Conservation (phyloP, 441 rosid species). For the Adansonia rubrostipa region DNA sequence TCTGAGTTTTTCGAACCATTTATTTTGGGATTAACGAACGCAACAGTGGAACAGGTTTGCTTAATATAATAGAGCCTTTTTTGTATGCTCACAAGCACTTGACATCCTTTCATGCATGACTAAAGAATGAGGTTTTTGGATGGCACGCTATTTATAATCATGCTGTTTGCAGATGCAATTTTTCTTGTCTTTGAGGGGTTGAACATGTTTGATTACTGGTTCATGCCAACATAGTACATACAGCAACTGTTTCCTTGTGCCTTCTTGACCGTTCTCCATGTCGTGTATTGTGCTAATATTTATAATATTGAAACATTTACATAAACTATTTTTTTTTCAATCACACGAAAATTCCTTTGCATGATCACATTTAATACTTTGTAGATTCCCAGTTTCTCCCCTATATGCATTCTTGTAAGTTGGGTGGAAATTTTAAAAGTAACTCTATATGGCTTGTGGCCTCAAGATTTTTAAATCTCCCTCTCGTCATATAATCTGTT, state of each 20-base stretch:
- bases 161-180: slow-evolving; percentile 1
- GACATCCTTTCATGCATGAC: not conserved
- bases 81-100: slow-evolving; percentile 10
- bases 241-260: not conserved
- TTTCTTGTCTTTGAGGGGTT: not conserved
- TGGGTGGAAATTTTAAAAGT: not conserved
- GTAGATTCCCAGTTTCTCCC: not conserved
- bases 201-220: not conserved
- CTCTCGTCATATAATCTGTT: slow-evolving; percentile 27
- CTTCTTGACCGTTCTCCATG: not conserved
- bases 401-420: not conserved
- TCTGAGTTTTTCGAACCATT: slow-evolving; percentile 91
- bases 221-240: not conserved
- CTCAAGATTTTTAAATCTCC: not conserved
- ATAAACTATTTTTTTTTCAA: slow-evolving; percentile 2
- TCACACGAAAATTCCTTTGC: not conserved
- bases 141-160: not conserved
- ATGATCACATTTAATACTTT: slow-evolving; percentile 1
- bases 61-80: slow-evolving; percentile 6
- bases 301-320: not conserved
- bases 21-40: slow-evolving; percentile 70
- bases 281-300: not conserved
- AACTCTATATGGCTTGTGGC: too few species aligned
- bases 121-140: not conserved
- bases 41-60: slow-evolving; percentile 93